Evolutionary conservation across 345 rosid genomes (phyloP).

Genomic region (Sapria himalayana): DNA sequence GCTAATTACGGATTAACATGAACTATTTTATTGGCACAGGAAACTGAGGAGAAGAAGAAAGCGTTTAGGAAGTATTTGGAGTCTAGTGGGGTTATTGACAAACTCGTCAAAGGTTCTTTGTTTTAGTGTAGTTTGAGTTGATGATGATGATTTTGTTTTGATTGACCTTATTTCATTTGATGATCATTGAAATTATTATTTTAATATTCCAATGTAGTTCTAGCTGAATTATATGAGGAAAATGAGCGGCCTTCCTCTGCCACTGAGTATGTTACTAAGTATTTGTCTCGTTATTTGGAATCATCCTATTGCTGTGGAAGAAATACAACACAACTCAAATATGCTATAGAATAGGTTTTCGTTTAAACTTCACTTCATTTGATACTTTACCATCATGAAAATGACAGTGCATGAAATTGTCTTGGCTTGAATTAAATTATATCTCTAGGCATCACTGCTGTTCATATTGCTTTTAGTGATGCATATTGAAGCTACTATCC

Average conservation of each 20-base stretch:
- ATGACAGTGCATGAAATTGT: too few species aligned
- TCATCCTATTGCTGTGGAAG: too few species aligned
- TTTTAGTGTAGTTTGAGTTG: constrained; percentile 1
- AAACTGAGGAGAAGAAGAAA: constrained; percentile 84
- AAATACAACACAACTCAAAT: too few species aligned
- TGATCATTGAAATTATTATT: neutral
- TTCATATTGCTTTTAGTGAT: too few species aligned
- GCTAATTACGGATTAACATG: too few species aligned
- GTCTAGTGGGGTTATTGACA: constrained; percentile 60
- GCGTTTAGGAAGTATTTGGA: constrained; percentile 75
- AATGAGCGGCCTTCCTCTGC: constrained; percentile 85
- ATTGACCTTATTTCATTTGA: neutral
- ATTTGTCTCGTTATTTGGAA: neutral
- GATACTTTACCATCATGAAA: too few species aligned
- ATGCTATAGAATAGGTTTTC: too few species aligned
- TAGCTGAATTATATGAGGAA: constrained; percentile 76
- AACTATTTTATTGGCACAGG: too few species aligned
- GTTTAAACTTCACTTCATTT: too few species aligned
- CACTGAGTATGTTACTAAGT: constrained; percentile 56
- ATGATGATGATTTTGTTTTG: neutral
- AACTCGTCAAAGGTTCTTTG: constrained; percentile 54
- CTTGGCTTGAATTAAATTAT: too few species aligned
- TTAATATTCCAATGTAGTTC: constrained; percentile 20
- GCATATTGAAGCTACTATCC: too few species aligned
- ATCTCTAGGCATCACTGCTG: too few species aligned